Percentiles rank a stretch among this genome's conserved stretches.
These are phyloP conservation scores for Dentipellis fragilis DNA, from an alignment of 768 basidiomycete species.

Conservation along the genomic window DNA sequence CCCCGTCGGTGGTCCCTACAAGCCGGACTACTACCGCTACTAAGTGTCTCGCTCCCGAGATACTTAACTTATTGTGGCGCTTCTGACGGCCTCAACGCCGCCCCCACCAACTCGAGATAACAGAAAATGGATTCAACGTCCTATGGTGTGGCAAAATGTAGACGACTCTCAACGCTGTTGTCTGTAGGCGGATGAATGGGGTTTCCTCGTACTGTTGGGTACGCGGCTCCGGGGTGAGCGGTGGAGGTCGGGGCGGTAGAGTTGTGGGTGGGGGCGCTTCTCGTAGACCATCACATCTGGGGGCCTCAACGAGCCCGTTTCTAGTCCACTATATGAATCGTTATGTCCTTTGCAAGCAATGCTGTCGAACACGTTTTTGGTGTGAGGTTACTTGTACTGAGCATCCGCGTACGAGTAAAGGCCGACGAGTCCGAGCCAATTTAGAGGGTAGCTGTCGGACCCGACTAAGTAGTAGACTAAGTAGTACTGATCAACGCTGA, in stretches of 20 bases:
- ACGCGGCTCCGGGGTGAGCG: conserved; percentile 1
- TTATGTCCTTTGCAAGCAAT: no score
- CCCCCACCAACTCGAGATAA: conserved; percentile 18
- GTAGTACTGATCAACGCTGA: no score
- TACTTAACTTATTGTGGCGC: not conserved
- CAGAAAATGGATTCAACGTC: conserved; percentile 40
- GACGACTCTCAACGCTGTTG: conserved; percentile 39
- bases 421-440: no score
- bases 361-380: not conserved
- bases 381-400: not conserved
- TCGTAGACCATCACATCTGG: conserved; percentile 7
- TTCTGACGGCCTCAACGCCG: conserved; percentile 67
- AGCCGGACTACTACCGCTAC: conserved; percentile 62
- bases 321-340: not conserved
- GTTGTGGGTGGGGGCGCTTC: conserved; percentile 5
- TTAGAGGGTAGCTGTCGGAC: no score
- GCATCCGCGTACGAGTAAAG: not conserved
- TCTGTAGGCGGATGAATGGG: conserved; percentile 6
- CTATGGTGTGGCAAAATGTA: conserved; percentile 36
- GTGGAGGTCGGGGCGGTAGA: conserved; percentile 5
- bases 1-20: conserved; percentile 73
- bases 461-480: no score
- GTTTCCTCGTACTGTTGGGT: not conserved
- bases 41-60: conserved; percentile 19
- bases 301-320: conserved; percentile 50